Conservation (phyloP, 2,329 filamentous ascomycete species). For the Allantophomopsis cytisporea region DNA sequence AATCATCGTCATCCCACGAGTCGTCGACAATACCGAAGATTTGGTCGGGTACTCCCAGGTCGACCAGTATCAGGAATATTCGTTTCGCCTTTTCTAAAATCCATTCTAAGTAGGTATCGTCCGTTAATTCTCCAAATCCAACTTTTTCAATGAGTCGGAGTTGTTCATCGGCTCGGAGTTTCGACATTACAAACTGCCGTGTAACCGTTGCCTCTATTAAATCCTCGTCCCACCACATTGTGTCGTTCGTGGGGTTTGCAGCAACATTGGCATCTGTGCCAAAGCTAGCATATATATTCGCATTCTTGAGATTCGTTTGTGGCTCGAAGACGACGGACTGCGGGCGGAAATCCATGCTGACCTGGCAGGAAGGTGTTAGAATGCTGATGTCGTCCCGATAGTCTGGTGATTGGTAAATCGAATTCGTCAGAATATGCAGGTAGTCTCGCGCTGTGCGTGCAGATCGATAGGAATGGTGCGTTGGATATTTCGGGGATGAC, state of each 20-base stretch:
- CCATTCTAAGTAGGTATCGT: slow-evolving; percentile 69
- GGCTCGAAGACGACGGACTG: background rate
- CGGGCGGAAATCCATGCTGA: background rate
- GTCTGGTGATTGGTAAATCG: no score
- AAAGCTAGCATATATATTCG: slow-evolving; percentile 2
- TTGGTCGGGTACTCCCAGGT: slow-evolving; percentile 56
- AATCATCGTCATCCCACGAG: slow-evolving; percentile 64
- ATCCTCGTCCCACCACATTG: slow-evolving; percentile 58
- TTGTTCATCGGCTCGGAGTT: slow-evolving; percentile 49
- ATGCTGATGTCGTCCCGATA: no score
- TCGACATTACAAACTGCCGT: slow-evolving; percentile 49
- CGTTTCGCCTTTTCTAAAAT: slow-evolving; percentile 55
- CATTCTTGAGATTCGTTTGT: background rate
- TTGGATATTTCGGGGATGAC: no score
- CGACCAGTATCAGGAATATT: slow-evolving; percentile 57
- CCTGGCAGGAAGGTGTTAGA: no score
- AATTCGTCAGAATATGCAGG: no score
- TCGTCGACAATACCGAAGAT: slow-evolving; percentile 66
- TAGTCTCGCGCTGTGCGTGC: no score
- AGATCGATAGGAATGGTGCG: no score
- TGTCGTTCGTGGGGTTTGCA: slow-evolving; percentile 2
- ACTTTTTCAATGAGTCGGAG: slow-evolving; percentile 47
- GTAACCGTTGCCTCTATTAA: slow-evolving; percentile 59
- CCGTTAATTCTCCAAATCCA: slow-evolving; percentile 53
- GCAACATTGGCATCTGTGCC: background rate